A percentile compares a stretch with the other conserved stretches of the same genome.
Evolutionary conservation across 2,329 filamentous ascomycete genomes (phyloP).

Genomic region (Cladosporium halotolerans): DNA sequence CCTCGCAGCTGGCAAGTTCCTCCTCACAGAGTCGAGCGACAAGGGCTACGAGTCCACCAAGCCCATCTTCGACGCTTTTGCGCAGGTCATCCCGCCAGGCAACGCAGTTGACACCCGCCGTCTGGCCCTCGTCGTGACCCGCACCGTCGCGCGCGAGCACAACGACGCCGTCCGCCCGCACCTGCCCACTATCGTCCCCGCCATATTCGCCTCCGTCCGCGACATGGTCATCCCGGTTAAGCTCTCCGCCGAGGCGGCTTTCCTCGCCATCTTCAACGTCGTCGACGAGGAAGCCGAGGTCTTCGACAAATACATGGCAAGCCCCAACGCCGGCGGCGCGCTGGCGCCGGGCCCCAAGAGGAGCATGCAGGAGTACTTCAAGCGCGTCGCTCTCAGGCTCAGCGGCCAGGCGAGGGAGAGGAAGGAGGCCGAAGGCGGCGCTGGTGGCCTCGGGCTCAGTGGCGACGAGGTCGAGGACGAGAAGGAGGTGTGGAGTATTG

Average conservation of each 20-base stretch:
- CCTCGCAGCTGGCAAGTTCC: constrained; percentile 83
- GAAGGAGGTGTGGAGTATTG: constrained; percentile 91
- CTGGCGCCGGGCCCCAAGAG: constrained; percentile 69
- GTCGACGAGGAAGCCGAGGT: constrained; percentile 78
- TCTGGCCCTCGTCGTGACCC: constrained; percentile 76
- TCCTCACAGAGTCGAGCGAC: constrained; percentile 59
- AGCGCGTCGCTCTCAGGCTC: constrained; percentile 77
- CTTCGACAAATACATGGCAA: constrained; percentile 84
- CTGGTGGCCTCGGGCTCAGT: constrained; percentile 75
- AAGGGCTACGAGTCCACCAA: constrained; percentile 72
- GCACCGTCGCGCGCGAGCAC: constrained; percentile 74
- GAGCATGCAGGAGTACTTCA: constrained; percentile 96
- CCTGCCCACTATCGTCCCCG: constrained; percentile 68
- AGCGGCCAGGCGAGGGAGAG: constrained; percentile 84
- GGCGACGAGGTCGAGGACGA: constrained; percentile 93
- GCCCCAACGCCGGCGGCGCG: constrained; percentile 52
- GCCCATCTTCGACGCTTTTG: constrained; percentile 71
- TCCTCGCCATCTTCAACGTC: constrained; percentile 83
- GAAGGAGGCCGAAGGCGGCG: constrained; percentile 83
- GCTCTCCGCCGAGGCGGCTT: constrained; percentile 87
- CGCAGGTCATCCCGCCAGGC: constrained; percentile 68
- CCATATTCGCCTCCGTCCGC: constrained; percentile 83
- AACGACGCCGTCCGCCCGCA: constrained; percentile 78
- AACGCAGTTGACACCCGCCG: constrained; percentile 76
- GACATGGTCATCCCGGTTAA: constrained; percentile 94